Base-by-base conservation (phyloP, 1,284 basidiomycete genomes). In the Cryptococcus sp. region DNA sequence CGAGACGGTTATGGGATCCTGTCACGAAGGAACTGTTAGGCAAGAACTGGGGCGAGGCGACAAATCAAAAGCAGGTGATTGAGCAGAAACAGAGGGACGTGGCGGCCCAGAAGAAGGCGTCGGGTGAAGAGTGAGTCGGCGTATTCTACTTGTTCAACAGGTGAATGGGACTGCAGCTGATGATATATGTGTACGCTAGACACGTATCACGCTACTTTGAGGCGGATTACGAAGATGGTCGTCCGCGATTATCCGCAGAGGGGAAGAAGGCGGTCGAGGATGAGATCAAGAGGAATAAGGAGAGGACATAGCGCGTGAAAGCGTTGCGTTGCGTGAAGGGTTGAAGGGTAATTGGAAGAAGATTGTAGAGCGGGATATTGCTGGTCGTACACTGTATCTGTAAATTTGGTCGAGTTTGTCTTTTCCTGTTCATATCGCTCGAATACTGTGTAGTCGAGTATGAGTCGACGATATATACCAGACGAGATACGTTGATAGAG, bases 41-140 rank as follows among this genome's bases (percentile, higher is more conserved):
- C 69, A 97, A 96, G 82, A 90, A 96, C 76, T 98, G 85, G 79
- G 82, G 83, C 45, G 91, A 94, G 53, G 93, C 93, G 53, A 95
- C 90, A 50, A 88, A 82, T 80, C 84, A 88, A 77, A 97, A 96
- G 81, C 85, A 92, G 56, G 77, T 76, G 5, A 93, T 97, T 55
- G 93, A 96, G 80, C 93, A 96, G 83, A 78, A 69, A 26, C 93
- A 96, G 81, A 81, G 93, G 55, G 92, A 95, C 64, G 84, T 86
- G 46, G 89, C 92, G 8, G 87, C 87, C 15, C 87, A 91, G 75
- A 82, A 90, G 76, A 93, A 92, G 81, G 83, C 82, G 70, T 87
- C 85, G 58, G 89, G 87, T 19, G 78, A 84, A 48, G 82, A 84
- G 90, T 94, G 72, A 81, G 91, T 88, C 22, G 7, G 19, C 4